Base-by-base conservation (phyloP, 108 stramenopile genomes). In the Nitzschia putrida region DNA sequence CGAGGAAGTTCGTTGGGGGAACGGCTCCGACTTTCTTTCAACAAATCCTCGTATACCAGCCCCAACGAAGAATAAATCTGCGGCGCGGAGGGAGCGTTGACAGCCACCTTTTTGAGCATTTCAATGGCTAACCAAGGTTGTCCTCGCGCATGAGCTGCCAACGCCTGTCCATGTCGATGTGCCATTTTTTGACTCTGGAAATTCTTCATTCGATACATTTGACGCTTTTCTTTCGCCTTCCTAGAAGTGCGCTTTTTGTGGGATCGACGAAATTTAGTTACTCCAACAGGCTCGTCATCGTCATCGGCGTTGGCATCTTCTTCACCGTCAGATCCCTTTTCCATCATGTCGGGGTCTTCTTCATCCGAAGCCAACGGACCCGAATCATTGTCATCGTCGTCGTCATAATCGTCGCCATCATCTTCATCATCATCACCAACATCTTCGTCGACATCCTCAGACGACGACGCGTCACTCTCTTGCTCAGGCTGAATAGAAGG, bases 21-120 rank as follows among this genome's bases (percentile, higher is more conserved):
- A 44, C 42, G 12, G 43, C 67, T 74, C 16, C 52, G 23, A 69
- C 79, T 76, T 37, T 87, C 83, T 29, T 56, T 58, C 40, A 89
- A 70, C 88, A 91, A 89, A 54, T 88, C 85, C 61, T 89, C 88
- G 52, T 88, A 94, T 42, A 94, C 88, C 87, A 91, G 79, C n/a
- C 93, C 93, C 5, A 94, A 78, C 49, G 87, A 88, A 12, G 87
- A 86, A 64, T 94, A 94, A 0, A 94, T 80, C 53, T 94, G 93
- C 18, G 93, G 93, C 12, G 93, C 93, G 24, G 85, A 83, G 0
- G 93, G 93, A 42, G 88, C 88, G 51, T 83, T 83, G 64, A 69
- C 72, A 5, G 93, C 93, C 6, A 91, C 83, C 49, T 80, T 68
- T 50, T 88, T 76, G 49, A 94, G 67, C 25, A 79, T 83, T 64